These are phyloP conservation scores for Saccharomycopsis crataegensis DNA, from an alignment of 1,139 yeast species.

Conservation along the genomic window DNA sequence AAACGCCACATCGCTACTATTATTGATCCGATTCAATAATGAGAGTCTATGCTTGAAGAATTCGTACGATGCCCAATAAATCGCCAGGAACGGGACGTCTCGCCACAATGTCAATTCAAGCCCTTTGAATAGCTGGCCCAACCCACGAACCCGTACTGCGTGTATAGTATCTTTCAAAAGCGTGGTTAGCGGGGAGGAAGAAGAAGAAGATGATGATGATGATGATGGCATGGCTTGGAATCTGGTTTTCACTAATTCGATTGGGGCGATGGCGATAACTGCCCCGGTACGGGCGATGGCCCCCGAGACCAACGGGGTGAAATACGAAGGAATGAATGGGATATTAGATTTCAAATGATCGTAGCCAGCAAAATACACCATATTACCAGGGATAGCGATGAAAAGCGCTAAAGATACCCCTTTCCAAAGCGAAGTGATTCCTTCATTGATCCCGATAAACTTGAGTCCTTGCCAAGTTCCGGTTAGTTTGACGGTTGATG, in stretches of 20 bases:
- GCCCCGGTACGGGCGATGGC: slow-evolving; percentile 76
- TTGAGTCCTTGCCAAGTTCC: slow-evolving; percentile 71
- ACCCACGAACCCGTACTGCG: slow-evolving; percentile 53
- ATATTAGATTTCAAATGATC: slow-evolving; percentile 71
- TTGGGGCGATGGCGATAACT: slow-evolving; percentile 80
- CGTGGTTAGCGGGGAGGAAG: slow-evolving; percentile 25
- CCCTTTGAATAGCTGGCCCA: slow-evolving; percentile 70
- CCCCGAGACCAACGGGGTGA: slow-evolving; percentile 84
- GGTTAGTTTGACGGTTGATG: slow-evolving; percentile 29
- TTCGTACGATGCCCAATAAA: slow-evolving; percentile 90
- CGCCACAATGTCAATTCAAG: slow-evolving; percentile 86
- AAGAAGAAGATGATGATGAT: too few relatives aligned
- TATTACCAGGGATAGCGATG: slow-evolving; percentile 91
- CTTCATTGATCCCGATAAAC: slow-evolving; percentile 65
- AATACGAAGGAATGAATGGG: slow-evolving; percentile 37
- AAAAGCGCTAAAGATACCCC: slow-evolving; percentile 76
- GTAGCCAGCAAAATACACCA: slow-evolving; percentile 90
- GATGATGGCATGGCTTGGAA: slow-evolving; percentile 74
- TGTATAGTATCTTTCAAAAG: slow-evolving; percentile 49
- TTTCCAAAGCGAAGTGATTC: slow-evolving; percentile 74
- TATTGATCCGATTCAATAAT: neutral
- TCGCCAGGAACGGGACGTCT: slow-evolving; percentile 94
- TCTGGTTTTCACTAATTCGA: slow-evolving; percentile 81
- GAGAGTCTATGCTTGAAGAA: slow-evolving; percentile 28
- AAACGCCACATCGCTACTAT: slow-evolving; percentile 37